A percentile compares a stretch with the other conserved stretches of the same genome.
Evolutionary conservation across 2,329 filamentous ascomycete genomes (phyloP).

Genomic region (Orbilia javanica): DNA sequence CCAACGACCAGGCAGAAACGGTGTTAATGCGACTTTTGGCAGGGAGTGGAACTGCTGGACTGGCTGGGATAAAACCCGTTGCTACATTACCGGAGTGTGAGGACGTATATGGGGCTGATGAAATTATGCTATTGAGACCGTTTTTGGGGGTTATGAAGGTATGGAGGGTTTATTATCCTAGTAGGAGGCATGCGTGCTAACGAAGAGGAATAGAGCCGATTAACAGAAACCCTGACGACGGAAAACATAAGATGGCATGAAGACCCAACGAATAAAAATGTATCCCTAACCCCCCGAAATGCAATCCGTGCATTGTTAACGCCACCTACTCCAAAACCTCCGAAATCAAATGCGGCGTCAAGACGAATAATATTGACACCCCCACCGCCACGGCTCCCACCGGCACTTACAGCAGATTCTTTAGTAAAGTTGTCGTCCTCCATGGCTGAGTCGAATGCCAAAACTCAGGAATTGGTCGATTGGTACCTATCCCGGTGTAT

Average conservation of each 20-base stretch:
- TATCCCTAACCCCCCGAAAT: slow-evolving; percentile 82
- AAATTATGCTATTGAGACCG: slow-evolving; percentile 62
- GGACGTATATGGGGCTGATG: slow-evolving; percentile 78
- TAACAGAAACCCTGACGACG: slow-evolving; percentile 81
- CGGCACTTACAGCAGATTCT: slow-evolving; percentile 75
- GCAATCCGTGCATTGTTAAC: slow-evolving; percentile 72
- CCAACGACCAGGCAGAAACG: slow-evolving; percentile 92
- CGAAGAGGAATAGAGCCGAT: slow-evolving; percentile 74
- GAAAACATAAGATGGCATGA: slow-evolving; percentile 81
- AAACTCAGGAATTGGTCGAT: slow-evolving; percentile 28
- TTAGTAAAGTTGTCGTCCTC: slow-evolving; percentile 73
- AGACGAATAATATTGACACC: neutral
- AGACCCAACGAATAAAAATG: slow-evolving; percentile 84
- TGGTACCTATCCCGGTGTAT: slow-evolving; percentile 46
- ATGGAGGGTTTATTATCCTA: too few relatives aligned
- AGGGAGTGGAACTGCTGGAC: slow-evolving; percentile 77
- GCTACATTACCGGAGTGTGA: slow-evolving; percentile 85
- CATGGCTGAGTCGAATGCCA: slow-evolving; percentile 5
- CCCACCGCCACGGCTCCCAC: slow-evolving; percentile 72
- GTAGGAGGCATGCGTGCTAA: slow-evolving; percentile 67
- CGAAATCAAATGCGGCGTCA: slow-evolving; percentile 53
- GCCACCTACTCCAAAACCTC: slow-evolving; percentile 63
- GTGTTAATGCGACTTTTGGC: slow-evolving; percentile 80
- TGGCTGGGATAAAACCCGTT: slow-evolving; percentile 76
- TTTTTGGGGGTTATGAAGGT: slow-evolving; percentile 60